phyloP scores from a whole-genome alignment of 257 asterid species.

The Solanum infundibuliforme region DNA sequence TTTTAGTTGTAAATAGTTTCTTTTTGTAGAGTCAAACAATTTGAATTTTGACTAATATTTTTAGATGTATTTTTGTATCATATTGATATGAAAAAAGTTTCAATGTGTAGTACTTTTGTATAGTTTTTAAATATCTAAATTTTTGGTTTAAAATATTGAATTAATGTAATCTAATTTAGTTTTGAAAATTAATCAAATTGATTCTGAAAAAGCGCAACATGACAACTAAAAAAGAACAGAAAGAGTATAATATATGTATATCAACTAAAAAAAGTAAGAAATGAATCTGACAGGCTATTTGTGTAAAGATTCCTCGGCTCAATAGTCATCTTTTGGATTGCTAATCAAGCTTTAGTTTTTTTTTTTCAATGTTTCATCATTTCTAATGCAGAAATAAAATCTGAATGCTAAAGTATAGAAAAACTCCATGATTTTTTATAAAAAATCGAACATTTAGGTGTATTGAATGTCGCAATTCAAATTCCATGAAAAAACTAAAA shows the following conservation, averaged over 20 bases:
- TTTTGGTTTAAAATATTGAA: too few species aligned
- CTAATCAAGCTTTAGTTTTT: not conserved
- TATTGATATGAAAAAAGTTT: too few species aligned
- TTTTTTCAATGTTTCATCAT: not conserved
- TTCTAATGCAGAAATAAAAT: not conserved
- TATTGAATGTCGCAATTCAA: not conserved
- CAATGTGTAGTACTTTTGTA: too few species aligned
- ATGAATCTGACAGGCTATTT: not conserved
- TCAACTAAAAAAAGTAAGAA: not conserved
- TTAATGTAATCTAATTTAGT: too few species aligned
- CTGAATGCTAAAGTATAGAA: not conserved
- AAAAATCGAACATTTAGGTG: not conserved
- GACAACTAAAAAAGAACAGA: too few species aligned
- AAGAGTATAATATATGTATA: not conserved
- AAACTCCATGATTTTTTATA: not conserved
- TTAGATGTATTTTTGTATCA: too few species aligned
- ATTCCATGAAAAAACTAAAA: not conserved
- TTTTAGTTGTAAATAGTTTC: not conserved
- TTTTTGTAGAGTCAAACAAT: too few species aligned
- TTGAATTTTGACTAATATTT: too few species aligned
- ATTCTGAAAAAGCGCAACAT: fast-evolving
- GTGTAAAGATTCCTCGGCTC: not conserved
- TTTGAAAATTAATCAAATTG: too few species aligned
- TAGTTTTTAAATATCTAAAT: too few species aligned
- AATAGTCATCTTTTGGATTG: not conserved